Conservation (phyloP, 1,139 yeast genomes). For the Suhomyces guaymorum region DNA sequence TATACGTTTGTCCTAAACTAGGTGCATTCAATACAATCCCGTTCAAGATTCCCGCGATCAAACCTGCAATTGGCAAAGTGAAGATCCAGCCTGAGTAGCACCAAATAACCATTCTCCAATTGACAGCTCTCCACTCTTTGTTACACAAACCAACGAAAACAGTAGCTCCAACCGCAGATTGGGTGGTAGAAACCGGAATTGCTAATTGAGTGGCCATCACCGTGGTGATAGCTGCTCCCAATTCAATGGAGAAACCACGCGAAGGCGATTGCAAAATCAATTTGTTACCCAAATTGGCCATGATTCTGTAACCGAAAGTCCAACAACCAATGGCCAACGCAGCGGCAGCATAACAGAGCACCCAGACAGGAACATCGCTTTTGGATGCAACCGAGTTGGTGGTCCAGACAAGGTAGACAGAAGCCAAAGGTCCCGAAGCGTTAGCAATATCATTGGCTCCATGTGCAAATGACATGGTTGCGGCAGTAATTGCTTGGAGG, state of each 20-base stretch:
- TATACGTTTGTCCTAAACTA: slow-evolving; percentile 43
- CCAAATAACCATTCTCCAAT: slow-evolving; percentile 79
- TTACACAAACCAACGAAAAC: slow-evolving; percentile 77
- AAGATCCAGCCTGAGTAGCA: slow-evolving; percentile 73
- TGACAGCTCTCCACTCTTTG: slow-evolving; percentile 60
- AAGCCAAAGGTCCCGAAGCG: slow-evolving; percentile 75
- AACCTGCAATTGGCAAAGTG: slow-evolving; percentile 73
- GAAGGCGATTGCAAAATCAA: slow-evolving; percentile 77
- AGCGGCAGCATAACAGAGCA: slow-evolving; percentile 66
- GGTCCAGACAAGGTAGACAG: slow-evolving; percentile 64
- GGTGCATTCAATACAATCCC: slow-evolving; percentile 73
- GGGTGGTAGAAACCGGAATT: slow-evolving; percentile 77
- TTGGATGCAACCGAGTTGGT: slow-evolving; percentile 49
- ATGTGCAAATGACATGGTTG: slow-evolving; percentile 81
- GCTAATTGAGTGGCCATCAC: slow-evolving; percentile 73
- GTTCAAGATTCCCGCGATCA: slow-evolving; percentile 66
- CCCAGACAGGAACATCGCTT: slow-evolving; percentile 71
- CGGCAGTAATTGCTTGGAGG: slow-evolving; percentile 72
- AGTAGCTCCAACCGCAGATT: slow-evolving; percentile 79
- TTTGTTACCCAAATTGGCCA: slow-evolving; percentile 73
- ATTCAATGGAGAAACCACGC: slow-evolving; percentile 76
- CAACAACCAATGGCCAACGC: slow-evolving; percentile 70
- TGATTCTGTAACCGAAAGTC: slow-evolving; percentile 73
- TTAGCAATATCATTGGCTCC: slow-evolving; percentile 82
- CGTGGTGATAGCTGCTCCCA: slow-evolving; percentile 77